phyloP scores from a whole-genome alignment of 768 basidiomycete species.

The Boletales sp. region DNA sequence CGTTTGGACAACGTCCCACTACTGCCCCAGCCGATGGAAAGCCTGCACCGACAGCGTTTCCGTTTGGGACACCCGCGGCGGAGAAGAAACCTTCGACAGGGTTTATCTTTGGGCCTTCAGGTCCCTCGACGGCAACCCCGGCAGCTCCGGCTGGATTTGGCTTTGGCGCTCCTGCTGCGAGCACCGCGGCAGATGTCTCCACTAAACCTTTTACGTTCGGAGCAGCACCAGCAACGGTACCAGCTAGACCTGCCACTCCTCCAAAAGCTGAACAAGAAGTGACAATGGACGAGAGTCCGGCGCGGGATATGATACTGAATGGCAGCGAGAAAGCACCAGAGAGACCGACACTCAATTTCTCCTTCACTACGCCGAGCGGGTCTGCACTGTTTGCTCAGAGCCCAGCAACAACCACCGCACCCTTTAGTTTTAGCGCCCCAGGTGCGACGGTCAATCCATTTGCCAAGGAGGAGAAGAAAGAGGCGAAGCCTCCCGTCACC shows the following conservation, averaged over 20 bases:
- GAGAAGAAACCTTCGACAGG: slow-evolving; percentile 35
- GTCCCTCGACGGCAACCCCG: slow-evolving; percentile 32
- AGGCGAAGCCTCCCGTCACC: slow-evolving; percentile 38
- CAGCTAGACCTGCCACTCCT: slow-evolving; percentile 57
- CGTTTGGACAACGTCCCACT: slow-evolving; percentile 37
- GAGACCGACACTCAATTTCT: slow-evolving; percentile 44
- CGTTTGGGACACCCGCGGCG: slow-evolving; percentile 32
- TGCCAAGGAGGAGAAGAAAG: slow-evolving; percentile 44
- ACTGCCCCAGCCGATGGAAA: slow-evolving; percentile 25
- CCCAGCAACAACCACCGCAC: slow-evolving; percentile 28
- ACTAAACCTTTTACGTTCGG: slow-evolving; percentile 58
- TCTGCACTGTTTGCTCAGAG: slow-evolving; percentile 35
- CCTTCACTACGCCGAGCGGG: slow-evolving; percentile 41
- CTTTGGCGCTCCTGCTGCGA: slow-evolving; percentile 41
- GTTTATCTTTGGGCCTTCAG: slow-evolving; percentile 43
- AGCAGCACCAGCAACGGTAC: slow-evolving; percentile 30
- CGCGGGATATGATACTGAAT: slow-evolving; percentile 53
- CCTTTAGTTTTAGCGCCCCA: slow-evolving; percentile 34
- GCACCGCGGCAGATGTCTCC: slow-evolving; percentile 40
- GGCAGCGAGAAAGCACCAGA: slow-evolving; percentile 34
- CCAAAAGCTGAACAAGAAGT: slow-evolving; percentile 66
- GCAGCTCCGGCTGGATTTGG: slow-evolving; percentile 37
- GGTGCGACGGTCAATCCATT: slow-evolving; percentile 43
- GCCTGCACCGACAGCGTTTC: slow-evolving; percentile 14
- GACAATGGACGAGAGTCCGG: slow-evolving; percentile 81